These are phyloP conservation scores for Syzygium aromaticum DNA, from an alignment of 345 rosid genomes.

Conservation along the genomic window DNA sequence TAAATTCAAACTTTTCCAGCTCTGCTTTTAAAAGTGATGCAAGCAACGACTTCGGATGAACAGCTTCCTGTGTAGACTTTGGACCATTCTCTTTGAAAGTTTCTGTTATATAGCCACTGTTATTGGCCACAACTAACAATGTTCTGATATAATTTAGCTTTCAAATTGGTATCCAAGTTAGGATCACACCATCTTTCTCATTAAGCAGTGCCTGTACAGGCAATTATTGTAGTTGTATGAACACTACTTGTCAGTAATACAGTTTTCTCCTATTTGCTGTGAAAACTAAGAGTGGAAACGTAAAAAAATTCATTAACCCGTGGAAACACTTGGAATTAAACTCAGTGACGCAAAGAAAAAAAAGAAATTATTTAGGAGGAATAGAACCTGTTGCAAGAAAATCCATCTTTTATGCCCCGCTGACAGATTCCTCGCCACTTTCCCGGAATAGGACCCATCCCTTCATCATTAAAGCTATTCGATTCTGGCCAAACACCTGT, in stretches of 20 bases:
- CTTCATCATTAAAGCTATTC: constrained; percentile 11
- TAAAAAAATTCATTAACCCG: not conserved
- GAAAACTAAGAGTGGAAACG: not conserved
- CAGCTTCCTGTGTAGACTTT: not conserved
- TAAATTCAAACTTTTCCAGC: not conserved
- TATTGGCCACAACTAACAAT: not conserved
- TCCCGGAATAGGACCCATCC: constrained; percentile 1
- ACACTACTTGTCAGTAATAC: not conserved
- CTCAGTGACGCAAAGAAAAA: not conserved
- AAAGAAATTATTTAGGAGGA: not conserved
- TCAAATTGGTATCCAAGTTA: not conserved
- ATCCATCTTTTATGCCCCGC: not conserved
- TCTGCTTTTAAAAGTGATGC: not conserved
- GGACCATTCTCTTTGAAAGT: not conserved
- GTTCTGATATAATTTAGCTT: not conserved
- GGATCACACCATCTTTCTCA: not conserved
- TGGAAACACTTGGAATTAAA: not conserved
- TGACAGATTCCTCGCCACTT: constrained; percentile 22
- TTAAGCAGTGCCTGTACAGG: not conserved
- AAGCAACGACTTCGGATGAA: not conserved
- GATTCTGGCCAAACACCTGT: constrained; percentile 19
- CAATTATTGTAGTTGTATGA: not conserved
- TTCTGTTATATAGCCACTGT: not conserved
- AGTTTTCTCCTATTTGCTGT: not conserved
- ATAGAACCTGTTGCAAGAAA: constrained; percentile 8